A percentile compares a stretch with the other conserved stretches of the same genome.
Conservation (phyloP, 208 protist genomes). For the Acanthamoeba culbertsoni region DNA sequence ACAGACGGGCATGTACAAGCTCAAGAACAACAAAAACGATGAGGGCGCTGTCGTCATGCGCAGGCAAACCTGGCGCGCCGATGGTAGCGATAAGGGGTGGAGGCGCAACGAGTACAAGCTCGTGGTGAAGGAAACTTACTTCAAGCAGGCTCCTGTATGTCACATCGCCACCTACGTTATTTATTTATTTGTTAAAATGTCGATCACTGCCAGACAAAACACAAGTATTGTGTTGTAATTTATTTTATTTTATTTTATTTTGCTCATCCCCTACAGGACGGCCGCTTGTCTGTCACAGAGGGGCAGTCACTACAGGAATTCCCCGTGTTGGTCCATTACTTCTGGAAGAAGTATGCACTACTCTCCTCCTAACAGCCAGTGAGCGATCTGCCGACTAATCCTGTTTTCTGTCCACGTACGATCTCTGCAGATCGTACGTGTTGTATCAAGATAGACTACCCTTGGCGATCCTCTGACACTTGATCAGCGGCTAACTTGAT, state of each 20-base stretch:
- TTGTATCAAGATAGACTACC: not conserved
- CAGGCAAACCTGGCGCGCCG: constrained; percentile 52
- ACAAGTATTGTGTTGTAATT: no score
- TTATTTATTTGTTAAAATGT: not conserved
- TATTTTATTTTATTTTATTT: not conserved
- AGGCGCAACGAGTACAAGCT: constrained; percentile 60
- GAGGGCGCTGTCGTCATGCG: constrained; percentile 60
- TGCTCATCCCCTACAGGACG: not conserved
- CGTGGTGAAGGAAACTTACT: constrained; percentile 53
- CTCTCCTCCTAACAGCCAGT: no score
- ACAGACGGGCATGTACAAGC: constrained; percentile 43
- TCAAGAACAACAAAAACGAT: constrained; percentile 63
- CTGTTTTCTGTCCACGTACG: no score
- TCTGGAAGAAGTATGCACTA: constrained; percentile 48
- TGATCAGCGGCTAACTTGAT: no score
- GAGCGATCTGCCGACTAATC: no score
- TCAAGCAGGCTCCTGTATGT: constrained; percentile 32
- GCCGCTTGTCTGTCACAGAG: constrained; percentile 44
- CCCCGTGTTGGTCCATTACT: constrained; percentile 56
- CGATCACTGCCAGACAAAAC: no score
- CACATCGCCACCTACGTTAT: not conserved
- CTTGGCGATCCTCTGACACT: no score
- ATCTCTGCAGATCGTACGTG: not conserved
- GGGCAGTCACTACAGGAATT: constrained; percentile 55
- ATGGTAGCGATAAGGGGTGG: constrained; percentile 51